Evolutionary conservation across 176 grass and related monocot genomes (phyloP).

Genomic region (Guadua angustifolia): DNA sequence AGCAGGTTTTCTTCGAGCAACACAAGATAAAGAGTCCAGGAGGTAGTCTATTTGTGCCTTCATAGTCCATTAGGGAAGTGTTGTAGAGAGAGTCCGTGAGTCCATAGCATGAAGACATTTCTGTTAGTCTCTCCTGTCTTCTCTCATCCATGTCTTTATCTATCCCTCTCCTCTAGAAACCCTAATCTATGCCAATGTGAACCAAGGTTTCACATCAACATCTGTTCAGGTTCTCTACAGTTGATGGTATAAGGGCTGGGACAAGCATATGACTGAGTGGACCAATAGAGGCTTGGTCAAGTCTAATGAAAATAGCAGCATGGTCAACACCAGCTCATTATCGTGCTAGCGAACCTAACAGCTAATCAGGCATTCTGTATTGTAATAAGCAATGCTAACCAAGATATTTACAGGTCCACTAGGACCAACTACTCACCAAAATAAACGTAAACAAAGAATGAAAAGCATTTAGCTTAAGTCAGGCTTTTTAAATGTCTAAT

Average conservation of each 20-base stretch:
- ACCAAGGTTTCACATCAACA: not conserved
- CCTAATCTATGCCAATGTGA: too few species aligned
- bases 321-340: not conserved
- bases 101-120: too few species aligned
- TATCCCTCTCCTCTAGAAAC: too few species aligned
- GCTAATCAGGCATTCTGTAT: slow-evolving; percentile 10
- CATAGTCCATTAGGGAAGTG: too few species aligned
- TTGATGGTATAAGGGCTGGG: not conserved
- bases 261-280: not conserved
- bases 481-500: not conserved
- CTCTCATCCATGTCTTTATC: too few species aligned
- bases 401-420: slow-evolving; percentile 6
- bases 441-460: not conserved
- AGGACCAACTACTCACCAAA: not conserved
- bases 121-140: too few species aligned
- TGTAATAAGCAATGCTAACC: not conserved
- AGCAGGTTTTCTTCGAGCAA: not conserved
- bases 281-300: not conserved
- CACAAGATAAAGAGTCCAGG: not conserved
- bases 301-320: not conserved
- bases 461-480: not conserved
- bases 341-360: not conserved
- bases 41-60: too few species aligned
- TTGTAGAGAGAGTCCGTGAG: too few species aligned
- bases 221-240: not conserved